Conservation (phyloP, 2,329 filamentous ascomycete species). For the Penicillium brevicompactum region DNA sequence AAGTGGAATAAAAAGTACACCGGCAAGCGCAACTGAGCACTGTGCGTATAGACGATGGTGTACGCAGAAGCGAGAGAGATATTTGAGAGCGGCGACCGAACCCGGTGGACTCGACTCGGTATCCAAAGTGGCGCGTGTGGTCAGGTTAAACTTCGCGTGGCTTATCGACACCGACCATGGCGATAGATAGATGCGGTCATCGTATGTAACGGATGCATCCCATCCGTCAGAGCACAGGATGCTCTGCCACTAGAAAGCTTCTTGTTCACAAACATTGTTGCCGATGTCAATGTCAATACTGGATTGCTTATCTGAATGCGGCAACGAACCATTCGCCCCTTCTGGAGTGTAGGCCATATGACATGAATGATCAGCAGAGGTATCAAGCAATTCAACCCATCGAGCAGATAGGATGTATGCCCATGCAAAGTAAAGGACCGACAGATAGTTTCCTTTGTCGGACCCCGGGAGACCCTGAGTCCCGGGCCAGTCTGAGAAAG, state of each 20-base stretch:
- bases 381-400: slow-evolving; percentile 23
- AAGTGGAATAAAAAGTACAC: background rate
- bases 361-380: slow-evolving; percentile 18
- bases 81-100: slow-evolving; percentile 21
- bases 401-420: slow-evolving; percentile 25
- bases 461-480: slow-evolving; percentile 11
- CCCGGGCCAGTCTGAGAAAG: slow-evolving; percentile 16
- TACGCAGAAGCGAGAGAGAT: slow-evolving; percentile 23
- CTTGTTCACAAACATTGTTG: background rate
- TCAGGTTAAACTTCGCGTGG: slow-evolving; percentile 1
- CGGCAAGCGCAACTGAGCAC: slow-evolving; percentile 24
- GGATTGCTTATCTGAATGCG: background rate
- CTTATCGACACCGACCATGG: slow-evolving; percentile 21
- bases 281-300: background rate
- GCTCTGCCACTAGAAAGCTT: slow-evolving; percentile 1
- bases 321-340: too few relatives aligned
- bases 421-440: slow-evolving; percentile 14
- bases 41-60: slow-evolving; percentile 23
- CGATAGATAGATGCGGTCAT: slow-evolving; percentile 19
- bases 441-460: background rate
- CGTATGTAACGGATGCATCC: slow-evolving; percentile 20
- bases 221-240: slow-evolving; percentile 17
- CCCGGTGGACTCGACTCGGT: slow-evolving; percentile 3
- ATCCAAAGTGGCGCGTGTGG: background rate
- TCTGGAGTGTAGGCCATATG: background rate